Percentiles rank a stretch among this genome's conserved stretches.
phyloP scores from a whole-genome alignment of 2,329 filamentous ascomycete species.

The Aspergillus luchuensis region DNA sequence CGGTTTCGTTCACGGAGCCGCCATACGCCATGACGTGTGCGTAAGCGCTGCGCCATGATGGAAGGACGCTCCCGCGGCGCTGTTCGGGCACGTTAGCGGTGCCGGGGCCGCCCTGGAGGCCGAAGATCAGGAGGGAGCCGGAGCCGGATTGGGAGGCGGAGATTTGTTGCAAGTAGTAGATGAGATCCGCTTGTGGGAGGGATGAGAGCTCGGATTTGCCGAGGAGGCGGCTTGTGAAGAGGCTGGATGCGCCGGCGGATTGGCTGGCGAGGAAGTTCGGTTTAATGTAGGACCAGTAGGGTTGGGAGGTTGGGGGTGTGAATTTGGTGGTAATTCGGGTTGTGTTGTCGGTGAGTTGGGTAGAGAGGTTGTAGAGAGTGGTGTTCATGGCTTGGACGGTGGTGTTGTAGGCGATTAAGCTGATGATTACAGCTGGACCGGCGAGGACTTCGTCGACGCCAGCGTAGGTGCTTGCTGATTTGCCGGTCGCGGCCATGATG shows the following conservation, averaged over 20 bases:
- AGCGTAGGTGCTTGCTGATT: background rate
- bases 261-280: conserved; percentile 29
- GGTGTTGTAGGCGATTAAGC: background rate
- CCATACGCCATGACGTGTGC: conserved; percentile 33
- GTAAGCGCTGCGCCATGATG: conserved; percentile 39
- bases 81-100: background rate
- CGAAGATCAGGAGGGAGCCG: conserved; percentile 17
- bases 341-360: background rate
- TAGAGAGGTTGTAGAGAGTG: conserved; percentile 4
- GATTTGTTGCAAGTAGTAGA: conserved; percentile 9
- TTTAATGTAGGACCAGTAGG: conserved; percentile 24
- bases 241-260: conserved; percentile 32
- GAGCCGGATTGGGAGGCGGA: conserved; percentile 21
- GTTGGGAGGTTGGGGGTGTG: conserved; percentile 18
- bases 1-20: conserved; percentile 14
- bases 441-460: too few relatives aligned
- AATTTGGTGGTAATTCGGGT: background rate
- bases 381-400: conserved; percentile 1
- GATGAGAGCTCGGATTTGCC: conserved; percentile 34
- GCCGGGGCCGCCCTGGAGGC: conserved; percentile 8
- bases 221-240: conserved; percentile 39
- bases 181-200: conserved; percentile 13
- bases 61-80: background rate
- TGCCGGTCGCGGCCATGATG: conserved; percentile 7
- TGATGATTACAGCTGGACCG: background rate